These are phyloP conservation scores for Ogataea angusta DNA, from an alignment of 805 yeast species.

Conservation along the genomic window DNA sequence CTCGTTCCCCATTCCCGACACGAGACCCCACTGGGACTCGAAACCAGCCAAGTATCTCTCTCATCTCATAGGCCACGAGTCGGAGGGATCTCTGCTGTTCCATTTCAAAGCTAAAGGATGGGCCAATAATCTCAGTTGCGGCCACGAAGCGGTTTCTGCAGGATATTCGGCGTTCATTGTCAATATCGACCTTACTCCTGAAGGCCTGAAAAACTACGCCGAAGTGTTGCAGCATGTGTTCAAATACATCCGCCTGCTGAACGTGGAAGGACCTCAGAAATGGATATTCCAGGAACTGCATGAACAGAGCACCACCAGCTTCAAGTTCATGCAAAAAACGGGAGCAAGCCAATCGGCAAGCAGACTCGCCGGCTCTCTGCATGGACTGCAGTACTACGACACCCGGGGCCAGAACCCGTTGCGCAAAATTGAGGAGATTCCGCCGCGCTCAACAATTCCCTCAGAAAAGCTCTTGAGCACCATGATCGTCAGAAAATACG, in stretches of 20 bases:
- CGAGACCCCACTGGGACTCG: constrained; percentile 59
- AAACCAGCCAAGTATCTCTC: constrained; percentile 70
- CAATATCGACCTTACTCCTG: constrained; percentile 70
- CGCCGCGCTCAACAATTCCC: constrained; percentile 45
- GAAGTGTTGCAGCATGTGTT: constrained; percentile 58
- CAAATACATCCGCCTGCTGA: constrained; percentile 68
- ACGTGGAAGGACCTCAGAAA: constrained; percentile 57
- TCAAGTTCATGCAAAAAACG: constrained; percentile 77
- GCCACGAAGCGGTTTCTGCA: constrained; percentile 60
- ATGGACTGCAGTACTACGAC: constrained; percentile 24
- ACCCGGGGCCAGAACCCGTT: constrained; percentile 18
- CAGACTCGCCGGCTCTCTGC: constrained; percentile 29
- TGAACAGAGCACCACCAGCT: constrained; percentile 63
- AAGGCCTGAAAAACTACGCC: constrained; percentile 64
- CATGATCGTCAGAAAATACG: constrained; percentile 53
- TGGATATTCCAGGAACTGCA: constrained; percentile 80
- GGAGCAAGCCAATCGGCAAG: constrained; percentile 74
- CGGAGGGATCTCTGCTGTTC: constrained; percentile 76
- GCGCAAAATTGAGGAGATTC: constrained; percentile 1
- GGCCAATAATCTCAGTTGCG: constrained; percentile 78
- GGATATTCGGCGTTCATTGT: constrained; percentile 68
- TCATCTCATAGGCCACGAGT: constrained; percentile 91
- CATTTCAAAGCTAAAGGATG: constrained; percentile 68
- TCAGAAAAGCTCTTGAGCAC: constrained; percentile 58
- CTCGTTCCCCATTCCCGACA: constrained; percentile 73